Percentiles rank a stretch among this genome's conserved stretches.
Evolutionary conservation across 2,329 filamentous ascomycete species (phyloP).

Genomic region (Beauveria australis): DNA sequence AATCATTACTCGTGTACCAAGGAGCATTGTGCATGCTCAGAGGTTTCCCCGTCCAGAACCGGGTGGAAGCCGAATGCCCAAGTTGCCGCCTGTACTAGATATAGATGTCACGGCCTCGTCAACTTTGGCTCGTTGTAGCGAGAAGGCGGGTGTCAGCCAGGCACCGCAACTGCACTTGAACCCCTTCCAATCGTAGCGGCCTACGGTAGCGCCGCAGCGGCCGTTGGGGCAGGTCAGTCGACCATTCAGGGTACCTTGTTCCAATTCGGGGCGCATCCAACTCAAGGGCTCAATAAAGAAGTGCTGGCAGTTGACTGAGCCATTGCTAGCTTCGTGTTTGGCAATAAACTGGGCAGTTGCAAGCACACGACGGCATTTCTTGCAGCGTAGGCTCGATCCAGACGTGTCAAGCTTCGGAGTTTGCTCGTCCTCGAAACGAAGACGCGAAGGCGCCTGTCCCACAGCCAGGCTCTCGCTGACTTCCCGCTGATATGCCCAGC

Average conservation of each 20-base stretch:
- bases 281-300: slow-evolving; percentile 86
- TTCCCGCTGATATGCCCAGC: slow-evolving; percentile 52
- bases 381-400: slow-evolving; percentile 57
- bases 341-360: slow-evolving; percentile 55
- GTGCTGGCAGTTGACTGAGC: slow-evolving; percentile 57
- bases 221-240: slow-evolving; percentile 72
- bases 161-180: slow-evolving; percentile 84
- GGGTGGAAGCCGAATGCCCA: slow-evolving; percentile 51
- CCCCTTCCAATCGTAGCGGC: slow-evolving; percentile 94
- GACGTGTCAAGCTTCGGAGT: slow-evolving; percentile 29
- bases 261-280: slow-evolving; percentile 86
- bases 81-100: slow-evolving; percentile 17
- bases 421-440: slow-evolving; percentile 75
- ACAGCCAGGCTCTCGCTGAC: slow-evolving; percentile 54
- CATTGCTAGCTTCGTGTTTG: slow-evolving; percentile 42
- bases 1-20: not conserved
- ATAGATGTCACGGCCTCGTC: slow-evolving; percentile 49
- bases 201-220: slow-evolving; percentile 74
- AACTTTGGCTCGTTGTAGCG: slow-evolving; percentile 70
- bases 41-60: slow-evolving; percentile 29
- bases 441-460: slow-evolving; percentile 70
- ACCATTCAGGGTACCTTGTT: slow-evolving; percentile 73
- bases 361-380: slow-evolving; percentile 72
- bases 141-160: slow-evolving; percentile 89
- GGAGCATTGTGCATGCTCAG: slow-evolving; percentile 13